Evolutionary conservation across 2,329 filamentous ascomycete species (phyloP), one percentile per base, ranked within the genome.

Genomic region (Hymenoscyphus scutula): DNA sequence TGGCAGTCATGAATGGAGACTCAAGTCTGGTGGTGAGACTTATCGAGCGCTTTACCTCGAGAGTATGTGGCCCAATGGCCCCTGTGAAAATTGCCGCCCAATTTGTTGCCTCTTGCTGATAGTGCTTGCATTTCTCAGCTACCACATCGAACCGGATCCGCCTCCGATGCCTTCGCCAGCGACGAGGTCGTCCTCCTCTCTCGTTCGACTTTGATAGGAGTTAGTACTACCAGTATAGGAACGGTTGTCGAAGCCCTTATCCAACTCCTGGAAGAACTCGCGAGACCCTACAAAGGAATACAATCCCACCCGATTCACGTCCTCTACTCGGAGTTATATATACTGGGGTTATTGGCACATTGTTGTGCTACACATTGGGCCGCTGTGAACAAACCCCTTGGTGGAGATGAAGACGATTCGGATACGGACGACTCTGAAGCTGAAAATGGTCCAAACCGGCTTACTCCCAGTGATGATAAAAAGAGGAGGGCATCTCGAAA

Each of bases 351-450:
- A 51, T 79, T 86, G 38, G 84, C 86, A 71, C 86, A 89, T 70
- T 89, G 87, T 71, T 89, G 85, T 68, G 80, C 81, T 58, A 81
- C 82, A 59, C 81, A 87, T 71, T 89, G 86, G 85, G 76, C 80
- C 30, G 75, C 77, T 45, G 71, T 81, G 53, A 76, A 78, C 61
- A 70, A 69, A 34, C 56, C 51, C 30, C 32, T 53, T 27, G 57
- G 58, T 32, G 55, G 64, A 37, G 67, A 70, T 58, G 51, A 71
- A 64, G 48, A 59, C 54, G 60, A 64, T 15, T 65, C 66, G 29
- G 70, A 72, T 38, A 65, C 65, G 11, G 70, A 69, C 17, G 60
- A 62, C 51, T 67, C 68, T 37, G 65, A 64, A 15, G 68, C 66
- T 7, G 65, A 68, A 29, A 60, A 41, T 23, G 59, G 56, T 13